Conservation (phyloP, 306 rosid species). For the Heteromeles arbutifolia region DNA sequence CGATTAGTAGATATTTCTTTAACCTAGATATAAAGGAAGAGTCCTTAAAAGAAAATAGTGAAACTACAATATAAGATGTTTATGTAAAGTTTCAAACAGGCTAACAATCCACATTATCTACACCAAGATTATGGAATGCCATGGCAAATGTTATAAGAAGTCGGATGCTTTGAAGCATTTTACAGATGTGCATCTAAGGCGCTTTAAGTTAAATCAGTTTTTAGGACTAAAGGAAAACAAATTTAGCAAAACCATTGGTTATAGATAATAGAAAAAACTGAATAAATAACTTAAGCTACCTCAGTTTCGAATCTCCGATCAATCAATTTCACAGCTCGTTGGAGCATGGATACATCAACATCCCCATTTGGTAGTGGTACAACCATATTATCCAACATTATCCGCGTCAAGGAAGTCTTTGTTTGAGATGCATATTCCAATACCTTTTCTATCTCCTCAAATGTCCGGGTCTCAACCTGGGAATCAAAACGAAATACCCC, state of each 20-base stretch:
- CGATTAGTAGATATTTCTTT: background rate
- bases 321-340: constrained; percentile 69
- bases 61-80: background rate
- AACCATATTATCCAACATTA: constrained; percentile 98
- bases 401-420: constrained; percentile 68
- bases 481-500: constrained; percentile 1
- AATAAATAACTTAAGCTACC: constrained; percentile 34
- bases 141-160: background rate
- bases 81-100: background rate
- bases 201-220: background rate
- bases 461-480: constrained; percentile 92
- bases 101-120: background rate
- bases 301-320: constrained; percentile 78
- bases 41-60: background rate
- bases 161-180: background rate
- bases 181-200: background rate
- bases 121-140: background rate
- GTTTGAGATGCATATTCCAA: constrained; percentile 60
- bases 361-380: constrained; percentile 67
- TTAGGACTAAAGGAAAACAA: background rate
- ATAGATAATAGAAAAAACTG: constrained; percentile 1
- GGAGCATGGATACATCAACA: constrained; percentile 74
- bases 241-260: background rate
- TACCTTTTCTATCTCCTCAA: constrained; percentile 71
- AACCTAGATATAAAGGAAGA: background rate